Evolutionary conservation across 2,329 filamentous ascomycete species (phyloP).

Genomic region (Microcyclospora pomicola): DNA sequence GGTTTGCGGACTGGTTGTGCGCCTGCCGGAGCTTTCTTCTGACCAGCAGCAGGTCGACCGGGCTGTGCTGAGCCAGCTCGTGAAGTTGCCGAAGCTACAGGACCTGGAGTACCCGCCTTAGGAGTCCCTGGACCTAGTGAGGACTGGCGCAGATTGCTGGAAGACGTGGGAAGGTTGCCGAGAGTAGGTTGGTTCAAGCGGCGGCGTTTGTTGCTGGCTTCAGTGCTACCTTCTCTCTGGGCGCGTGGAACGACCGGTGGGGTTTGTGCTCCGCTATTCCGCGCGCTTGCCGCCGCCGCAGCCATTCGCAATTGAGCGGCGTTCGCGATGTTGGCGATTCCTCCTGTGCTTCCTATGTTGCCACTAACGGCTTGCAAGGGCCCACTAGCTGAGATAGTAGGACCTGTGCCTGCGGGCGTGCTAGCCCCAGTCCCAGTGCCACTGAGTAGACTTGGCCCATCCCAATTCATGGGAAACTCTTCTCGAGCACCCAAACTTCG

Average conservation of each 20-base stretch:
- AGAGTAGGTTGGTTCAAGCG: conserved; percentile 39
- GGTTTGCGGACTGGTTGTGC: conserved; percentile 36
- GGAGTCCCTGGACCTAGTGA: conserved; percentile 51
- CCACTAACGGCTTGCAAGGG: conserved; percentile 43
- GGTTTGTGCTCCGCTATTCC: conserved; percentile 8
- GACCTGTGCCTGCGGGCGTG: conserved; percentile 13
- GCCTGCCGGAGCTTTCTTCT: conserved; percentile 18
- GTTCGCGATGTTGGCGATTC: conserved; percentile 39
- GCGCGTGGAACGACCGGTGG: conserved; percentile 13
- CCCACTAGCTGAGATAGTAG: conserved; percentile 35
- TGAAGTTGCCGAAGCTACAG: conserved; percentile 26
- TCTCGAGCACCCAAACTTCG: conserved; percentile 46
- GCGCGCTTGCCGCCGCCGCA: conserved; percentile 10
- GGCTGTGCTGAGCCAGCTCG: conserved; percentile 49
- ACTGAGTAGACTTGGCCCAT: conserved; percentile 45
- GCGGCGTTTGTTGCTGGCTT: conserved; percentile 40
- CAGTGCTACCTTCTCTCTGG: conserved; percentile 28
- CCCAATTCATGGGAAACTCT: conserved; percentile 44
- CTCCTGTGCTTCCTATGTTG: conserved; percentile 34
- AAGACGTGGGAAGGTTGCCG: conserved; percentile 39
- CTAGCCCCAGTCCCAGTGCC: conserved; percentile 15
- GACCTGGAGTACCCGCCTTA: conserved; percentile 40
- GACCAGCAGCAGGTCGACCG: conserved; percentile 15
- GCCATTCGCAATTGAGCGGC: conserved; percentile 34
- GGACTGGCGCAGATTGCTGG: conserved; percentile 44